phyloP scores from a whole-genome alignment of 2,329 filamentous ascomycete species.

The Diaporthe nobilis region DNA sequence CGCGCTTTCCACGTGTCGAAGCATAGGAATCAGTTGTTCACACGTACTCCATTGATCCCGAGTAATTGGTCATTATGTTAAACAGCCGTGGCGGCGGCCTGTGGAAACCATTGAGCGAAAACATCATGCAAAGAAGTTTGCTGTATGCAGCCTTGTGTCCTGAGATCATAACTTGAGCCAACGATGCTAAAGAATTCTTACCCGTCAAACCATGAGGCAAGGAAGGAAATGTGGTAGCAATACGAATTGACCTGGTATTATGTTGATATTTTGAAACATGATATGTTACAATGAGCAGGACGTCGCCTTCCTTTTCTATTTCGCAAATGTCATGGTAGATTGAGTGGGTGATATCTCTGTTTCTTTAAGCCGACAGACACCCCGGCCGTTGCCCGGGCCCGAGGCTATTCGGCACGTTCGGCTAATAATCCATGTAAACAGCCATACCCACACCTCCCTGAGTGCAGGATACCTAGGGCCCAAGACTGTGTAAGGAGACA shows the following conservation, averaged over 20 bases:
- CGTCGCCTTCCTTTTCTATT: background rate
- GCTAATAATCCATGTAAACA: background rate
- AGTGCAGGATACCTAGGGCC: background rate
- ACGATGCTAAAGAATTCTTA: background rate
- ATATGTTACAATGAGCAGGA: background rate
- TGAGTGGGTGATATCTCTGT: background rate
- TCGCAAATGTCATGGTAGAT: background rate
- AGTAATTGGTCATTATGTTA: too few species aligned
- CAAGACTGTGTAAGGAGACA: background rate
- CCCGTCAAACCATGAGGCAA: background rate
- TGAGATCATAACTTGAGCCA: background rate
- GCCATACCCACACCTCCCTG: background rate
- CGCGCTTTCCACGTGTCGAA: background rate
- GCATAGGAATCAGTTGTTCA: background rate
- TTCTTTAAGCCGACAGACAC: background rate
- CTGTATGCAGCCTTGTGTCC: background rate
- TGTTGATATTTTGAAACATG: background rate
- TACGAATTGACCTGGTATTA: too few species aligned
- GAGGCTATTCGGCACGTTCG: constrained; percentile 32
- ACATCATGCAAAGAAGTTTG: background rate
- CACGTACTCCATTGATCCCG: background rate
- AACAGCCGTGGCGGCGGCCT: background rate
- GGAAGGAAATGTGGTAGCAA: too few species aligned
- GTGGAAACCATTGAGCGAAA: background rate
- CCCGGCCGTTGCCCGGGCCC: background rate